Percentiles rank a stretch among this genome's conserved stretches.
These are phyloP conservation scores for Saccharomycopsis babjevae DNA, from an alignment of 805 yeast species.

Conservation along the genomic window DNA sequence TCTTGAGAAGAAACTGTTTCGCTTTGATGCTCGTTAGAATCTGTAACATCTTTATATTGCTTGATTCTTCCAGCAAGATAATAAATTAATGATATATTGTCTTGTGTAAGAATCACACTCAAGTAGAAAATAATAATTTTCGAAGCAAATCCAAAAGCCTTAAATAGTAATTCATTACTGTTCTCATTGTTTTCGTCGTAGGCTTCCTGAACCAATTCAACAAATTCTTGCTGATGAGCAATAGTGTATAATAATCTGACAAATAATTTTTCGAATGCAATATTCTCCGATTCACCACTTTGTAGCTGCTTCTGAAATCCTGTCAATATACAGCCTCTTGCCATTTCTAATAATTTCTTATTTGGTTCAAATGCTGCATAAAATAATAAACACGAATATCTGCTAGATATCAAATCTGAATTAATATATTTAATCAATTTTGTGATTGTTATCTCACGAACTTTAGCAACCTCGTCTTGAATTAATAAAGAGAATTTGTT, in stretches of 20 bases:
- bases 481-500: slow-evolving; percentile 45
- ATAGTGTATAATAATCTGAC: slow-evolving; percentile 59
- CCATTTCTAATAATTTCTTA: slow-evolving; percentile 35
- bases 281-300: slow-evolving; percentile 26
- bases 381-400: slow-evolving; percentile 57
- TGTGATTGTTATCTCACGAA: slow-evolving; percentile 42
- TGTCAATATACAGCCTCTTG: slow-evolving; percentile 64
- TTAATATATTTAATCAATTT: slow-evolving; percentile 43
- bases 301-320: slow-evolving; percentile 31
- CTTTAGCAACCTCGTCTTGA: slow-evolving; percentile 54
- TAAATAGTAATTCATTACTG: slow-evolving; percentile 23
- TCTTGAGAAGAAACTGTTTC: slow-evolving; percentile 7
- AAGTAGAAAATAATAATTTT: slow-evolving; percentile 53
- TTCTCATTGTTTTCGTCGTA: slow-evolving; percentile 15
- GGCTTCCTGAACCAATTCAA: slow-evolving; percentile 29
- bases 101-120: slow-evolving; percentile 47
- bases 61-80: slow-evolving; percentile 72
- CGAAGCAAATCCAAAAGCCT: slow-evolving; percentile 43
- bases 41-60: slow-evolving; percentile 53
- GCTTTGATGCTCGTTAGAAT: slow-evolving; percentile 18
- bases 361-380: slow-evolving; percentile 74
- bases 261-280: slow-evolving; percentile 54
- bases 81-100: slow-evolving; percentile 62
- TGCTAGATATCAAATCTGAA: slow-evolving; percentile 45
- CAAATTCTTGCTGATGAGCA: slow-evolving; percentile 65